Evolutionary conservation across 345 rosid genomes (phyloP).

Genomic region (Eucalyptus lansdowneana): DNA sequence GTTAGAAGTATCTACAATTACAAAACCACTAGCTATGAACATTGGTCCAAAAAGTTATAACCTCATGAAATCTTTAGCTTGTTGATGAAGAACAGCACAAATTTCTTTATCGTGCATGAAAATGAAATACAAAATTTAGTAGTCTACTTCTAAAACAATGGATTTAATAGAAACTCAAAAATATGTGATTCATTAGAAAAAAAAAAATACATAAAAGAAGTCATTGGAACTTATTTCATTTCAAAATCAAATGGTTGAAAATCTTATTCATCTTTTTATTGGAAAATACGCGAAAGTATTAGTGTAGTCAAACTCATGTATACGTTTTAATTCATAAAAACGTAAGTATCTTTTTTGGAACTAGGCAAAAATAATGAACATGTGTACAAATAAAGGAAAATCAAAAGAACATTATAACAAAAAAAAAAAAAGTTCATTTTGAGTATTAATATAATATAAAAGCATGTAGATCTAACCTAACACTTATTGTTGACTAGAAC

Average conservation of each 20-base stretch:
- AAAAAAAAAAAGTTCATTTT: neutral
- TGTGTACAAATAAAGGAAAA: neutral
- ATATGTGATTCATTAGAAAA: neutral
- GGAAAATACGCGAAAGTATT: slow-evolving; percentile 78
- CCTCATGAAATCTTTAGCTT: slow-evolving; percentile 85
- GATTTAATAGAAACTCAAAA: too few relatives aligned
- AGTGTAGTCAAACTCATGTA: slow-evolving; percentile 90
- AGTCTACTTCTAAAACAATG: neutral
- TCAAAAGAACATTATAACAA: neutral
- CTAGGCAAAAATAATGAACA: slow-evolving; percentile 89
- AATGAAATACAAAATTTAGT: neutral
- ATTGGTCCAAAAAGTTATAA: slow-evolving; percentile 83
- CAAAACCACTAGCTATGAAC: slow-evolving; percentile 33
- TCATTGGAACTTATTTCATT: slow-evolving; percentile 59
- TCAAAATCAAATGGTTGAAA: slow-evolving; percentile 88
- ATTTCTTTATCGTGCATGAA: slow-evolving; percentile 73
- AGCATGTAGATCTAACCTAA: slow-evolving; percentile 41
- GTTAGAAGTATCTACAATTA: slow-evolving; percentile 53
- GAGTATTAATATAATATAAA: neutral
- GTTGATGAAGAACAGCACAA: slow-evolving; percentile 85
- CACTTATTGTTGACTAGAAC: slow-evolving; percentile 80
- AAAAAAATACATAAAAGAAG: neutral
- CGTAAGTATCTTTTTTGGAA: slow-evolving; percentile 79
- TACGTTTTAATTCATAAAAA: slow-evolving; percentile 83
- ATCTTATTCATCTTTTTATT: slow-evolving; percentile 86